phyloP scores from a whole-genome alignment of 2,329 filamentous ascomycete species.

The Scedosporium minutisporum region DNA sequence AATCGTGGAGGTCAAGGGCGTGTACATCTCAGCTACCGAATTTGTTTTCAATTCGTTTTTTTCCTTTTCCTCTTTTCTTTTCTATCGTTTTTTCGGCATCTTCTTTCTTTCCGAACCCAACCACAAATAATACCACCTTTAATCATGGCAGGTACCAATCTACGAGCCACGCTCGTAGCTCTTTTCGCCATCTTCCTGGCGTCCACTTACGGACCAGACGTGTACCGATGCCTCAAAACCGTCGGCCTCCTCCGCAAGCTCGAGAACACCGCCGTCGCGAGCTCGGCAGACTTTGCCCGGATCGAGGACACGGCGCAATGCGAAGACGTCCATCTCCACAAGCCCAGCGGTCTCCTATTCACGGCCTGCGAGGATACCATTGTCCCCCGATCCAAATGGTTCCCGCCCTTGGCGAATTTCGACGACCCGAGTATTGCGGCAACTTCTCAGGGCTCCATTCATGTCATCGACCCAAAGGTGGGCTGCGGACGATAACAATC shows the following conservation, averaged over 20 bases:
- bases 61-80: too few species aligned
- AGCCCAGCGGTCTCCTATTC: constrained; percentile 37
- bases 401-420: constrained; percentile 35
- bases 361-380: constrained; percentile 43
- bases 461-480: constrained; percentile 45
- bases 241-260: constrained; percentile 18
- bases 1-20: too few species aligned
- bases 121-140: not conserved
- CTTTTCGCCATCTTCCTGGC: constrained; percentile 1
- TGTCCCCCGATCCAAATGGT: constrained; percentile 37
- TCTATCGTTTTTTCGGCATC: too few species aligned
- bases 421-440: constrained; percentile 25
- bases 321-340: constrained; percentile 51
- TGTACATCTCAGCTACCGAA: too few species aligned
- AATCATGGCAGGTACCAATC: not conserved
- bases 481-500: constrained; percentile 10
- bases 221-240: constrained; percentile 10
- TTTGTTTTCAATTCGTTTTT: too few species aligned
- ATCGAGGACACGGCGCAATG: constrained; percentile 46
- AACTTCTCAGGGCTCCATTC: constrained; percentile 32
- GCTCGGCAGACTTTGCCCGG: constrained; percentile 21
- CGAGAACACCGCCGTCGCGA: constrained; percentile 12
- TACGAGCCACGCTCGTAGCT: not conserved
- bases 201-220: not conserved
- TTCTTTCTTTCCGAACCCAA: too few species aligned